Percentiles rank a stretch among this genome's conserved stretches.
phyloP scores from a whole-genome alignment of 164 flowering plant genomes.

The Cinnamomum chago region DNA sequence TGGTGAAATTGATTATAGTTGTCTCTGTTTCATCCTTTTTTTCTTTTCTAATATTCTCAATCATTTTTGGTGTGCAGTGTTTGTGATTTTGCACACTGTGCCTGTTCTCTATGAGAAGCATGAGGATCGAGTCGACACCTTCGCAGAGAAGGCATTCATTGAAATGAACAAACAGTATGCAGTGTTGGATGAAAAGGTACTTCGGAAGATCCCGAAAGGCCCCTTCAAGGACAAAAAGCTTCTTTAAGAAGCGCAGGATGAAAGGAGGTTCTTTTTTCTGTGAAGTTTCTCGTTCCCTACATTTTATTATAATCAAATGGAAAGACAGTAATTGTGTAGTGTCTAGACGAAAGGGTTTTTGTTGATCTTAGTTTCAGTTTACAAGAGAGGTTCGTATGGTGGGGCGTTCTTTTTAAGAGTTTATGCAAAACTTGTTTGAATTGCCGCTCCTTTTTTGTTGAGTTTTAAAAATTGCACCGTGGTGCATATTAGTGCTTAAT shows the following conservation, averaged over 20 bases:
- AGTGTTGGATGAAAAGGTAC: constrained; percentile 59
- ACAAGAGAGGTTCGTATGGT: not conserved
- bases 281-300: not conserved
- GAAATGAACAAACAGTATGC: constrained; percentile 78
- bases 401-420: not conserved
- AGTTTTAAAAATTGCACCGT: not conserved
- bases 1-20: too few relatives aligned
- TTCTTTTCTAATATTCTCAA: too few relatives aligned
- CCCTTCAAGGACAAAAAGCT: constrained; percentile 23
- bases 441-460: not conserved
- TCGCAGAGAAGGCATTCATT: constrained; percentile 58
- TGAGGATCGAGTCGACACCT: constrained; percentile 66
- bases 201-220: constrained; percentile 56
- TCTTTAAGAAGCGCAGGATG: constrained; percentile 5
- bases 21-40: too few relatives aligned
- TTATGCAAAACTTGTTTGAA: too few relatives aligned
- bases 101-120: constrained; percentile 77
- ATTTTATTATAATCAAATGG: not conserved
- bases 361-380: not conserved
- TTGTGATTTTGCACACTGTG: constrained; percentile 62
- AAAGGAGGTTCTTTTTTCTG: not conserved
- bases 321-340: not conserved
- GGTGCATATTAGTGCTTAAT: not conserved
- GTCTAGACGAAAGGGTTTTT: not conserved
- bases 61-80: constrained; percentile 32